Base-by-base conservation (phyloP, 1,139 yeast genomes). In the Diutina ranongensis region DNA sequence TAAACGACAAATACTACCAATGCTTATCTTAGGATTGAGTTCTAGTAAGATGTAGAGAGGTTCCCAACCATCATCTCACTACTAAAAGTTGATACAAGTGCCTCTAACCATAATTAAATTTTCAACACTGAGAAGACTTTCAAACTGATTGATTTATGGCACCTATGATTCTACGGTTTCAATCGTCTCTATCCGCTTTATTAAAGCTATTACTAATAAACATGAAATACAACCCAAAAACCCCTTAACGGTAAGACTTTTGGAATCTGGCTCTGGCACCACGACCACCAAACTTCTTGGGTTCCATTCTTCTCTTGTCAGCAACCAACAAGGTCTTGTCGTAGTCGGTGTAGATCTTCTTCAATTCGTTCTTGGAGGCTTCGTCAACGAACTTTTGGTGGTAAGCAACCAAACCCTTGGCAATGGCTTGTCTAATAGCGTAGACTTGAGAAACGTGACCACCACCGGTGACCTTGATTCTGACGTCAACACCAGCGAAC, bases 241-340 rank as follows among this genome's bases (percentile, higher is more conserved):
- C 45, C 27, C 45, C 32, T 80, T 89, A 92, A 88, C 98, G 98
- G 94, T 92, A 92, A 74, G 98, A 92, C 77, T 92, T 92, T 83
- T 92, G 98, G 97, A 86, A 92, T 81, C 97, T 89, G 71, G 98
- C 94, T 80, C 98, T 92, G 78, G 98, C 98, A 87, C 98, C 98
- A 77, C 94, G 95, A 83, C 98, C 98, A 82, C 98, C 98, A 80
- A 89, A 92, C 82, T 92, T 92, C 97, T 92, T 92, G 83, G 99
- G 99, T 81, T 92, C 99, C 83, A 89, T 83, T 83, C 95, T 92
- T 85, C 98, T 88, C 66, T 97, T 80, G 75, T 92, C 99, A 64
- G 99, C 98, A 74, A 92, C 94, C 76, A 92, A 85, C 73, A 92
- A 83, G 72, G 98, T 88, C 80, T 96, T 89, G 92, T 92, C 98